These are phyloP conservation scores for Cladosporium sp. DNA, from an alignment of 2,329 filamentous ascomycete species.

Conservation along the genomic window DNA sequence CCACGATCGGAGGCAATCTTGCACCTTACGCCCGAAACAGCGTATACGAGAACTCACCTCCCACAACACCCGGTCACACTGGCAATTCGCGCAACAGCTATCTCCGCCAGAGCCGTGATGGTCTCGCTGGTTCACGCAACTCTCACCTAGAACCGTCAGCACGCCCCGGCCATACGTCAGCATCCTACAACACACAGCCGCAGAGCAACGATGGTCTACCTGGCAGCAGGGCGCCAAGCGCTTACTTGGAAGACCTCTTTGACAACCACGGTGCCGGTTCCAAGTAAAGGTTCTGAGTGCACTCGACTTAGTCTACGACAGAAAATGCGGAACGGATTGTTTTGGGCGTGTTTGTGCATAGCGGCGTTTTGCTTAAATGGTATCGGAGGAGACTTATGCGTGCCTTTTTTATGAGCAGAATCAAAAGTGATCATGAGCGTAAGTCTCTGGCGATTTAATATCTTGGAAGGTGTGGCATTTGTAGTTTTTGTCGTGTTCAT, in stretches of 20 bases:
- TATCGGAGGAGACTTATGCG: neutral
- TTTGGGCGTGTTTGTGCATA: constrained; percentile 9
- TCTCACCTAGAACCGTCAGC: constrained; percentile 24
- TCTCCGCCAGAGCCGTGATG: constrained; percentile 22
- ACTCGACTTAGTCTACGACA: neutral
- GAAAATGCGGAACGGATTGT: constrained; percentile 4
- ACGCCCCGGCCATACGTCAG: constrained; percentile 14
- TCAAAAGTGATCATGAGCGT: neutral
- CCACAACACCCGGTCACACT: constrained; percentile 27
- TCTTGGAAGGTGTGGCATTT: neutral
- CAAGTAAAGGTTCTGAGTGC: constrained; percentile 22
- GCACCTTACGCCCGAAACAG: constrained; percentile 34
- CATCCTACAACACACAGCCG: constrained; percentile 16
- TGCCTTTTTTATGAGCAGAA: neutral
- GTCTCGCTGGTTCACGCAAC: constrained; percentile 23
- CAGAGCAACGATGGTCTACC: constrained; percentile 56
- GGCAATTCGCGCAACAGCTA: constrained; percentile 21
- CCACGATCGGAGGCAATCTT: constrained; percentile 44
- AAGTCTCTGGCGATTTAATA: neutral
- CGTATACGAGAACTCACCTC: constrained; percentile 29
- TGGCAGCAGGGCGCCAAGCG: constrained; percentile 76
- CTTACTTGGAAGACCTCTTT: constrained; percentile 86
- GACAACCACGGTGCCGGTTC: constrained; percentile 62
- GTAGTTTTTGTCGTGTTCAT: neutral
- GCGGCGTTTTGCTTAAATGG: neutral